Evolutionary conservation across 129 eudicot species (phyloP), one percentile per base, ranked within the genome.

Genomic region (Tanacetum coccineum): DNA sequence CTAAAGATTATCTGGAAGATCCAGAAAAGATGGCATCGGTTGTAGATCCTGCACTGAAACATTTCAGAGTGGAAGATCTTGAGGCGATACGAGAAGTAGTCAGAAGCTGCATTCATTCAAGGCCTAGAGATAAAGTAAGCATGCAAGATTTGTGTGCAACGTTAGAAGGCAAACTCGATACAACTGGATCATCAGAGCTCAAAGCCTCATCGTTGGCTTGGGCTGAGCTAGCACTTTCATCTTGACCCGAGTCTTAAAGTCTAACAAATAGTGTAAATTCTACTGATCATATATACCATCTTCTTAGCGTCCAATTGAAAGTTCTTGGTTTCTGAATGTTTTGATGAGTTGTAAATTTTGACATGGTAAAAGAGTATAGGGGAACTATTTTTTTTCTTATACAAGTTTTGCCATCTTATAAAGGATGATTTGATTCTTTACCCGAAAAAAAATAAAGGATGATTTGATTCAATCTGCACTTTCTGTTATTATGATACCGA

Each of bases 11-110:
- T 70, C 84, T 93, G 61, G 90, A 84, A 50, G 36, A 53, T 18
- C 81, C 92, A 0, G 96, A 82, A 48, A 68, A 13, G 56, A 84
- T 89, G 82, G 40, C 87, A 0, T 36, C 63, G 3, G 64, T 88
- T 14, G 92, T 93, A 49, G 96, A 93, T 78, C 88, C 91, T 4
- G 86, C 84, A 59, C 53, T 88, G 74, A 86, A 93, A 60, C n/a
- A n/a, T n/a, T n/a, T n/a, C n/a, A n/a, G n/a, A n/a, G n/a, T n/a
- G n/a, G n/a, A n/a, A n/a, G n/a, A n/a, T n/a, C n/a, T n/a, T n/a
- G n/a, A n/a, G n/a, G n/a, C n/a, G n/a, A n/a, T n/a, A n/a, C n/a
- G n/a, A 4, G 90, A 88, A 49, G 98, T 79, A 20, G 90, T 80
- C 7, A 77, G 13, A 28, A 66, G 72, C 9, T 93, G 98, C 71